Base-by-base conservation (phyloP, 371 early-diverging fungal species). In the Conidiobolus incongruus region DNA sequence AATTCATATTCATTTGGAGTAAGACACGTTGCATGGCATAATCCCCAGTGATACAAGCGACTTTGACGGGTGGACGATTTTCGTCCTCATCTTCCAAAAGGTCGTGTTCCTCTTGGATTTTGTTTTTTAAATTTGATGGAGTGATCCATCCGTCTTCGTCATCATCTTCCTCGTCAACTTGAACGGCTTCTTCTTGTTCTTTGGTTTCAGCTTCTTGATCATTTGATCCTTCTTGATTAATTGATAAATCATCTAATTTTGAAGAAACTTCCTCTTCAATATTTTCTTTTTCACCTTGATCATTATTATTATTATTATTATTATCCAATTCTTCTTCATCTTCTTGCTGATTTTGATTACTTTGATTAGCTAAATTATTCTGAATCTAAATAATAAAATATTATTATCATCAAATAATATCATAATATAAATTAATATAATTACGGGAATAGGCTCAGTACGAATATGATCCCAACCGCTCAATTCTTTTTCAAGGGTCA, bases 11-110 rank as follows among this genome's bases (percentile, higher is more conserved):
- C 85, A 93, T 86, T 60, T 89, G 87, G 40, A 96, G 61, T 36
- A 93, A 55, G 11, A 93, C 88, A 60, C 92, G 93, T 62, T 93
- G 95, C 88, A 94, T 86, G 15, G 95, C 91, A 58, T 81, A 96
- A 68, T 96, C 96, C 3, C 71, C 58, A 0, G 95, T 88, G 49
- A 86, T 80, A 60, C 92, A 93, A 8, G 83, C 91, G 2, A 91
- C 92, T 21, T 62, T 57, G 50, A 49, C 36, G 26, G 47, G 13
- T 46, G 46, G 34, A 62, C 62, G 35, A 55, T 62, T 36, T 64
- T 56, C 29, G 59, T 56, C 39, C 52, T 49, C 32, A 57, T 63
- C n/a, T 54, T 51, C 45, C 13, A 46, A 44, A n/a, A 47, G 58
- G 43, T 68, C 68, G 36, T 55, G 52, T 24, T 68, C 69, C 10